Evolutionary conservation across 352 stramenopile genomes (phyloP).

Genomic region (Phytophthora constricta): DNA sequence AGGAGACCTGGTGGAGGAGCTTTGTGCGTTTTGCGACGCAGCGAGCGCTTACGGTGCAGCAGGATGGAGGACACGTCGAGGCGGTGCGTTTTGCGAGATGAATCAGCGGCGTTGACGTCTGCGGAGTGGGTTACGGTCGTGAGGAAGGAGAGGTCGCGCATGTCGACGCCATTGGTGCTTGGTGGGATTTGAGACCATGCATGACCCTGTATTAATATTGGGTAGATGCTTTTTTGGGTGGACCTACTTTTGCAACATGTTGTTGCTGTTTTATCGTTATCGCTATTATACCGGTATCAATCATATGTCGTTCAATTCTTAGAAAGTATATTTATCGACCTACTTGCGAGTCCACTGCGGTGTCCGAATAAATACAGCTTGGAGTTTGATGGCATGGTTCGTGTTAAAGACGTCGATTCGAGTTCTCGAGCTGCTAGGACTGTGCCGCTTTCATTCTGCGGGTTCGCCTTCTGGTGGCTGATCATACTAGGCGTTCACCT

Average conservation of each 20-base stretch:
- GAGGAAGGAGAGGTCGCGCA: neutral
- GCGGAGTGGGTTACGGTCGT: neutral
- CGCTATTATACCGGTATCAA: no score
- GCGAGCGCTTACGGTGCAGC: slow-evolving; percentile 32
- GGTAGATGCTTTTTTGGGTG: no score
- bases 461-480: slow-evolving; percentile 29
- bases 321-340: no score
- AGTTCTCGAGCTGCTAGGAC: no score
- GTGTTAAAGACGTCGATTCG: no score
- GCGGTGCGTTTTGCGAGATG: slow-evolving; percentile 8
- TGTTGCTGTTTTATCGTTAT: no score
- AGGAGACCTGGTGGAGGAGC: slow-evolving; percentile 2
- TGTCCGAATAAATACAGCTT: no score
- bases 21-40: slow-evolving; percentile 33
- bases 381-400: no score
- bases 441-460: slow-evolving; percentile 2
- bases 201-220: no score
- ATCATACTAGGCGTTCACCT: slow-evolving; percentile 14
- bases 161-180: slow-evolving; percentile 4
- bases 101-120: neutral
- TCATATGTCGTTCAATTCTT: no score
- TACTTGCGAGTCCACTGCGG: no score
- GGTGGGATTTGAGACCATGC: neutral
- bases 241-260: no score
- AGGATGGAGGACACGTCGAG: slow-evolving; percentile 30